Evolutionary conservation across 345 rosid species (phyloP).

Genomic region (Anacardium occidentale): DNA sequence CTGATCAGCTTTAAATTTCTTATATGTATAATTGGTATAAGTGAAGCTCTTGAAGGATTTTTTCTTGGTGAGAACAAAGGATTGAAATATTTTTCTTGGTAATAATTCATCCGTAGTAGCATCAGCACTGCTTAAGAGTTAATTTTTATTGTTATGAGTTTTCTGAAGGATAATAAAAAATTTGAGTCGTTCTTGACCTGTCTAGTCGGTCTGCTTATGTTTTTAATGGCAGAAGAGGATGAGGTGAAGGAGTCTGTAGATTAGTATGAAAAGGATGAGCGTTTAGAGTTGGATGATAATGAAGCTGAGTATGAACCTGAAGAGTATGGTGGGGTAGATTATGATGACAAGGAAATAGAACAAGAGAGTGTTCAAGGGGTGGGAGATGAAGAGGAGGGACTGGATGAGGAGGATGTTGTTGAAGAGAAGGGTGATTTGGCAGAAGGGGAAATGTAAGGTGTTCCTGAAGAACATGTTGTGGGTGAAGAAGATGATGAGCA

Average conservation of each 20-base stretch:
- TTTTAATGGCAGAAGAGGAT: slow-evolving; percentile 69
- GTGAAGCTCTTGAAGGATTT: not conserved
- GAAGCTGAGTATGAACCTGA: slow-evolving; percentile 68
- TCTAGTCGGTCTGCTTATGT: slow-evolving; percentile 41
- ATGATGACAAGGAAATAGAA: slow-evolving; percentile 77
- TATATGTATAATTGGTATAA: not conserved
- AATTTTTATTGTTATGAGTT: not conserved
- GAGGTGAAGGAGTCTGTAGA: slow-evolving; percentile 60
- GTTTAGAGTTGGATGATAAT: slow-evolving; percentile 79
- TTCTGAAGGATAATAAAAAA: slow-evolving; percentile 25
- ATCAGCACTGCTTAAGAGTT: not conserved
- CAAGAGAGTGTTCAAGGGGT: slow-evolving; percentile 52
- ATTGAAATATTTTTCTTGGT: not conserved
- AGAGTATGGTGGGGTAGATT: slow-evolving; percentile 54
- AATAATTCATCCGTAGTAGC: not conserved
- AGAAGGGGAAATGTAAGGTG: slow-evolving; percentile 64
- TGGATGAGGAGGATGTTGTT: slow-evolving; percentile 53
- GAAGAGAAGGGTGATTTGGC: slow-evolving; percentile 64
- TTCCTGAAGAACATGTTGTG: slow-evolving; percentile 49
- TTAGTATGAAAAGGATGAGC: slow-evolving; percentile 71
- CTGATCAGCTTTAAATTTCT: not conserved
- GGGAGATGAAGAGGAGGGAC: slow-evolving; percentile 53
- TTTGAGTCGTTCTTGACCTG: slow-evolving; percentile 34
- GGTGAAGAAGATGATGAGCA: slow-evolving; percentile 59
- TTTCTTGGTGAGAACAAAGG: not conserved